Percentiles rank a stretch among this genome's conserved stretches.
Evolutionary conservation across 108 stramenopile genomes (phyloP).

Genomic region (Epithemia pelagica): DNA sequence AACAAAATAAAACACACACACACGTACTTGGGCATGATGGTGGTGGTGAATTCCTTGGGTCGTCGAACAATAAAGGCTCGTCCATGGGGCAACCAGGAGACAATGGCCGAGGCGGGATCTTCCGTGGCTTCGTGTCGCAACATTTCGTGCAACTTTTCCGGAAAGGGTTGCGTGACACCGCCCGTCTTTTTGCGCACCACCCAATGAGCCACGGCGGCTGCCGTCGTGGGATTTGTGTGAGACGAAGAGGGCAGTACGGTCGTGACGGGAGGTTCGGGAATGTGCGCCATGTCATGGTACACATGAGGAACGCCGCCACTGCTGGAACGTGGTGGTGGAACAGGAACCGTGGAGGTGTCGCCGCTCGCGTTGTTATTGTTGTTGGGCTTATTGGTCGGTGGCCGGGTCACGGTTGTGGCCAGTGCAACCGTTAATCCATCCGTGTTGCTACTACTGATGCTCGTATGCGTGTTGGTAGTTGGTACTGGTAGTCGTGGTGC

Average conservation of each 20-base stretch:
- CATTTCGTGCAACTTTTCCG: constrained; percentile 64
- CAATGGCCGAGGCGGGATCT: constrained; percentile 29
- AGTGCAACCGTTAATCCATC: too few species aligned
- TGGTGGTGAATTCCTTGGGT: constrained; percentile 70
- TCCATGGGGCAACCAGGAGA: constrained; percentile 79
- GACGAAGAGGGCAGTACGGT: not conserved
- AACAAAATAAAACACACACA: not conserved
- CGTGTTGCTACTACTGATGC: too few species aligned
- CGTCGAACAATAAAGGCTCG: constrained; percentile 79
- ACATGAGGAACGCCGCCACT: constrained; percentile 61
- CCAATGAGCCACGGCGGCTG: too few species aligned
- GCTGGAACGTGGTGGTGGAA: constrained; percentile 3
- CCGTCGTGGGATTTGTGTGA: constrained; percentile 32
- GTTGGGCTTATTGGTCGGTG: too few species aligned
- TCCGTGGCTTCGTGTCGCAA: constrained; percentile 39
- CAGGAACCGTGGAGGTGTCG: too few species aligned
- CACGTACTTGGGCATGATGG: constrained; percentile 78
- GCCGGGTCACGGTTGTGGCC: too few species aligned
- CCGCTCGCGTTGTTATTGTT: too few species aligned
- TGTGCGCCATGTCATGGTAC: constrained; percentile 67
- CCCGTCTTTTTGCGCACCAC: constrained; percentile 81
- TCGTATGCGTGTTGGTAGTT: too few species aligned
- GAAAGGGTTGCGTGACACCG: constrained; percentile 56
- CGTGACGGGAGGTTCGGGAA: constrained; percentile 8
- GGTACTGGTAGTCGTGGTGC: too few species aligned